Conservation (phyloP, 2,329 filamentous ascomycete genomes). For the Pestalotiopsis fici region DNA sequence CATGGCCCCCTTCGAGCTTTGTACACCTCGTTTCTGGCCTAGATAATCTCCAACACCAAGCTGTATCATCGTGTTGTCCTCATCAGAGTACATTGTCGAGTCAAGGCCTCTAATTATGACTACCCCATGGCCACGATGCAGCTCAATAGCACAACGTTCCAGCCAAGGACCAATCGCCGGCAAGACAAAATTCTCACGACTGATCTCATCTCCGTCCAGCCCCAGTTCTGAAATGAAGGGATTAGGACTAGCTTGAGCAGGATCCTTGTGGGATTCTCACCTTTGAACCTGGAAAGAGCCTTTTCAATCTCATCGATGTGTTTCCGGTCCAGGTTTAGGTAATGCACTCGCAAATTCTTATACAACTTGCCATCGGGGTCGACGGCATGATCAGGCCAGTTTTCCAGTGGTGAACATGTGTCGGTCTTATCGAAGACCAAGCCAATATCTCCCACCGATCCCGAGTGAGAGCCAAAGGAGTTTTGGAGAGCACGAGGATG, state of each 20-base stretch:
- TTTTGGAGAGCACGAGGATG: conserved; percentile 14
- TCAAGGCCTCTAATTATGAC: conserved; percentile 56
- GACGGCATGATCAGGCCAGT: not conserved
- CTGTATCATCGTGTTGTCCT: conserved; percentile 57
- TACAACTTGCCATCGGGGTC: conserved; percentile 5
- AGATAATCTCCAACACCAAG: conserved; percentile 59
- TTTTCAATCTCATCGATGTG: conserved; percentile 12
- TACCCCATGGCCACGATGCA: conserved; percentile 50
- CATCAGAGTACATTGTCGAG: conserved; percentile 43
- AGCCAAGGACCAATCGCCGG: conserved; percentile 36
- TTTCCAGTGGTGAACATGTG: not conserved
- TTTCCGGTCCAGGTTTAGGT: conserved; percentile 12
- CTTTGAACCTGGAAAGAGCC: not conserved
- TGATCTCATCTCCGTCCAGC: conserved; percentile 38
- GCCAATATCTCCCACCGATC: conserved; percentile 20
- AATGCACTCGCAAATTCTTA: not conserved
- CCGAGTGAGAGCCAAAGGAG: conserved; percentile 24
- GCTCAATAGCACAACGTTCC: conserved; percentile 28
- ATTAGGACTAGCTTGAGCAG: not conserved
- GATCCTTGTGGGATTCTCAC: not conserved
- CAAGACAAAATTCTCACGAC: conserved; percentile 39
- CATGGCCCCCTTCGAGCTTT: conserved; percentile 49
- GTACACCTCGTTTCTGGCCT: conserved; percentile 52
- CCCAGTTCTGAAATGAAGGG: conserved; percentile 23
- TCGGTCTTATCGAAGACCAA: not conserved